Percentiles rank a stretch among this genome's conserved stretches.
Conservation (phyloP, 139 green algal genomes). For the Mesostigma viride region DNA sequence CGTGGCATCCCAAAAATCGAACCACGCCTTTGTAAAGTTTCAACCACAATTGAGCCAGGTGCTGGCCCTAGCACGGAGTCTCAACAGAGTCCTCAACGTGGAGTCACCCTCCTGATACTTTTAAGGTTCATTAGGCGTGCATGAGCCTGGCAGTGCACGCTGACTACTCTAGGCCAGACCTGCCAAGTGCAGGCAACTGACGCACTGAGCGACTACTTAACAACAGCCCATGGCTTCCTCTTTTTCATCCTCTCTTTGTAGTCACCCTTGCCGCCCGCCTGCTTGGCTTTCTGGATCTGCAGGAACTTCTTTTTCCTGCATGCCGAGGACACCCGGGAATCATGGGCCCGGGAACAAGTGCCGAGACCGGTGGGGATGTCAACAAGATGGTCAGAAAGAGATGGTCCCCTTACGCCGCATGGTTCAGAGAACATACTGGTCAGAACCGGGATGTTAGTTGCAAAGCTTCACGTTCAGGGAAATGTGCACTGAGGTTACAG, state of each 20-base stretch:
- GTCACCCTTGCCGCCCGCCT: not conserved
- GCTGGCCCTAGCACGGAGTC: too few relatives aligned
- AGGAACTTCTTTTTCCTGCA: slow-evolving; percentile 7
- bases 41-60: too few relatives aligned
- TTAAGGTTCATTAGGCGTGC: too few relatives aligned
- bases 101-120: too few relatives aligned
- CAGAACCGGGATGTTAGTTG: not conserved
- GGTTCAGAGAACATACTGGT: not conserved
- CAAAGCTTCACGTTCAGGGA: not conserved
- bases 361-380: not conserved
- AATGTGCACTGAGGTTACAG: not conserved
- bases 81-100: too few relatives aligned
- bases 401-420: not conserved
- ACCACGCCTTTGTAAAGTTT: too few relatives aligned
- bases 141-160: too few relatives aligned
- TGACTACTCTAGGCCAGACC: too few relatives aligned
- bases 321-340: not conserved
- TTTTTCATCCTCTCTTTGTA: slow-evolving; percentile 2
- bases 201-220: too few relatives aligned
- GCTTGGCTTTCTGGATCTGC: not conserved
- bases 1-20: too few relatives aligned
- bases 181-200: too few relatives aligned
- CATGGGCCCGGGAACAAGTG: not conserved
- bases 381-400: not conserved
- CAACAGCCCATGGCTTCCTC: not conserved